phyloP scores from a whole-genome alignment of 1,139 yeast species.

The Magnusiomyces suaveolens region DNA sequence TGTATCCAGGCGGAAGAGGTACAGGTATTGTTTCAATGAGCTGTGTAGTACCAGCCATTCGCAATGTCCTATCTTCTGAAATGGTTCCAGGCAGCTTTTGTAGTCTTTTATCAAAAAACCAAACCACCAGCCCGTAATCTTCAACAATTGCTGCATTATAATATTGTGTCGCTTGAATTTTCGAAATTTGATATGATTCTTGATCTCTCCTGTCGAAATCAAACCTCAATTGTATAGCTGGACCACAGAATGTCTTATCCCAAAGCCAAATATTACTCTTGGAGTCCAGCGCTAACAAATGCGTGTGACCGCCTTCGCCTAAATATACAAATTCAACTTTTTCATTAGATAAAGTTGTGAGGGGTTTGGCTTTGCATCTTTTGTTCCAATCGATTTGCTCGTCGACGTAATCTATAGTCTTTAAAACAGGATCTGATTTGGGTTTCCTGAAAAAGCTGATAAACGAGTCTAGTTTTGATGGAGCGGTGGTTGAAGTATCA shows the following conservation, averaged over 20 bases:
- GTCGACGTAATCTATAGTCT: background rate
- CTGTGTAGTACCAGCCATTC: background rate
- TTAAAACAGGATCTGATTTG: background rate
- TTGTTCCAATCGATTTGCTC: background rate
- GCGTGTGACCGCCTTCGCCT: slow-evolving; percentile 52
- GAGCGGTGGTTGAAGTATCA: background rate
- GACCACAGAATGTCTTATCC: slow-evolving; percentile 36
- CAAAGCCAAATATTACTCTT: slow-evolving; percentile 48
- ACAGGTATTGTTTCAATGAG: slow-evolving; percentile 11
- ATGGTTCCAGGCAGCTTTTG: slow-evolving; percentile 34
- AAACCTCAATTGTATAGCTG: slow-evolving; percentile 44
- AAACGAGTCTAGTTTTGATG: background rate
- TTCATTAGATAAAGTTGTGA: slow-evolving; percentile 2
- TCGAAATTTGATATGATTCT: slow-evolving; percentile 13
- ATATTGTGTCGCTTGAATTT: slow-evolving; percentile 43
- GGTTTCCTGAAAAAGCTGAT: background rate
- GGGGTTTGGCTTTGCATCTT: slow-evolving; percentile 3
- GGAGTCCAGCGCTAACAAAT: slow-evolving; percentile 54
- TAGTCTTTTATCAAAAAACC: slow-evolving; percentile 40
- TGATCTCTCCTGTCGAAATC: slow-evolving; percentile 16
- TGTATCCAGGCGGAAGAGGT: slow-evolving; percentile 19
- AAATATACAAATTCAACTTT: slow-evolving; percentile 38
- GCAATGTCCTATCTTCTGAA: slow-evolving; percentile 32
- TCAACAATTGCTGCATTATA: slow-evolving; percentile 44
- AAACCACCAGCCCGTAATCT: slow-evolving; percentile 48